phyloP scores from a whole-genome alignment of 2,329 filamentous ascomycete genomes.

The Mariannaea elegans region DNA sequence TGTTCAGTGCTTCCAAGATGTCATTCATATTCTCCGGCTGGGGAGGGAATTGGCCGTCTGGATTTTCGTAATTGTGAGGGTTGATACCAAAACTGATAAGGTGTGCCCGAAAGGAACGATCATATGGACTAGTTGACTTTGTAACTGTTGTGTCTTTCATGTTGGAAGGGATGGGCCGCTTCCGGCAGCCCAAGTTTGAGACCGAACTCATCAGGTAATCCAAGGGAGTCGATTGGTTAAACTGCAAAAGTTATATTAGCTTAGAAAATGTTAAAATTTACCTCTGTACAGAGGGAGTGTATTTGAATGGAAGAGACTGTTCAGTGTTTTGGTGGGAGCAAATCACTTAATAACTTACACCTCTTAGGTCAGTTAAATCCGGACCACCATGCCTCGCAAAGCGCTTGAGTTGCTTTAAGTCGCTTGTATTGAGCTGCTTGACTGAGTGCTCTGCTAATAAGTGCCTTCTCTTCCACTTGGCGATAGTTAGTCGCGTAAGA shows the following conservation, averaged over 20 bases:
- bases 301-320: too few species aligned
- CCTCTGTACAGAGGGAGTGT: too few species aligned
- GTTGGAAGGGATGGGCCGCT: not conserved
- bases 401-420: not conserved
- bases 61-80: conserved; percentile 24
- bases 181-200: not conserved
- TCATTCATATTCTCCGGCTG: conserved; percentile 33
- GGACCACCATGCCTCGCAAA: not conserved
- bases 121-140: conserved; percentile 20
- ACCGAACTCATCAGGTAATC: not conserved
- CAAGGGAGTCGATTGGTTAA: not conserved
- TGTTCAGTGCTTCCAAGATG: conserved; percentile 21
- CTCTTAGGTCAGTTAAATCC: not conserved
- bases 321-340: too few species aligned
- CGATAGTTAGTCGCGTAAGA: not conserved
- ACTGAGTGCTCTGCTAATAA: not conserved
- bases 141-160: not conserved
- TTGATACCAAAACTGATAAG: conserved; percentile 29
- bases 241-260: not conserved
- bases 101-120: conserved; percentile 32
- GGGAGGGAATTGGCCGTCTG: conserved; percentile 19
- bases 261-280: not conserved
- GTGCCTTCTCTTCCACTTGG: not conserved
- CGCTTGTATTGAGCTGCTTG: not conserved
- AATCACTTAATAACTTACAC: too few species aligned